phyloP scores from a whole-genome alignment of 2,329 filamentous ascomycete genomes.

The Fusarium sp. region DNA sequence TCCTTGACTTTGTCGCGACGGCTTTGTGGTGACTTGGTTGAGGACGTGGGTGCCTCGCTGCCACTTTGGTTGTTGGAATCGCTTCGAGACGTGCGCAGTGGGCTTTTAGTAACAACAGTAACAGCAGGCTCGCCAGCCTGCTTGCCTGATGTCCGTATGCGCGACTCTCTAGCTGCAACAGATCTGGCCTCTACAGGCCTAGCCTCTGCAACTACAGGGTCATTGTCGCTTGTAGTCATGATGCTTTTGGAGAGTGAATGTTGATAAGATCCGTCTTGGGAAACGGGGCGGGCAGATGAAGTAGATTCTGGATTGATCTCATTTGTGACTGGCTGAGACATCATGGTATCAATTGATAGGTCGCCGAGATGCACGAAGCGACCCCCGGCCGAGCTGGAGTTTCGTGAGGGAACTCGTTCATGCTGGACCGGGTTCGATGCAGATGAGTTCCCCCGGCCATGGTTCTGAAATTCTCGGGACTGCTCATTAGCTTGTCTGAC shows the following conservation, averaged over 20 bases:
- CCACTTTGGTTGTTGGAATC: neutral
- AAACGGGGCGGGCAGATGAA: constrained; percentile 12
- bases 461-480: constrained; percentile 25
- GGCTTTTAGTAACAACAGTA: constrained; percentile 42
- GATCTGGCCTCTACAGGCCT: constrained; percentile 15
- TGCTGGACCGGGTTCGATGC: constrained; percentile 3
- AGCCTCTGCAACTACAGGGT: constrained; percentile 30
- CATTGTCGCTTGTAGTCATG: constrained; percentile 32
- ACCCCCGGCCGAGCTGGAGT: constrained; percentile 43
- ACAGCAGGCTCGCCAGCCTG: constrained; percentile 19
- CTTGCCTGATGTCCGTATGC: constrained; percentile 21
- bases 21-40: constrained; percentile 44
- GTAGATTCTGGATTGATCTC: constrained; percentile 7
- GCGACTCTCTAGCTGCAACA: constrained; percentile 26
- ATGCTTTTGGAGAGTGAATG: constrained; percentile 38
- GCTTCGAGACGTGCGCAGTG: constrained; percentile 18
- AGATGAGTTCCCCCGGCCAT: constrained; percentile 2
- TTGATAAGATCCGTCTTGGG: constrained; percentile 22
- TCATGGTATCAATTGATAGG: constrained; percentile 45
- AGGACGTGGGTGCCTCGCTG: constrained; percentile 23
- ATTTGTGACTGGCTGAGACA: constrained; percentile 32
- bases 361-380: constrained; percentile 37
- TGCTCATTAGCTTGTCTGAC: constrained; percentile 36
- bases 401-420: constrained; percentile 37
- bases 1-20: constrained; percentile 55